Evolutionary conservation across 2,329 filamentous ascomycete genomes (phyloP).

Genomic region (Trichoderma polysporum): DNA sequence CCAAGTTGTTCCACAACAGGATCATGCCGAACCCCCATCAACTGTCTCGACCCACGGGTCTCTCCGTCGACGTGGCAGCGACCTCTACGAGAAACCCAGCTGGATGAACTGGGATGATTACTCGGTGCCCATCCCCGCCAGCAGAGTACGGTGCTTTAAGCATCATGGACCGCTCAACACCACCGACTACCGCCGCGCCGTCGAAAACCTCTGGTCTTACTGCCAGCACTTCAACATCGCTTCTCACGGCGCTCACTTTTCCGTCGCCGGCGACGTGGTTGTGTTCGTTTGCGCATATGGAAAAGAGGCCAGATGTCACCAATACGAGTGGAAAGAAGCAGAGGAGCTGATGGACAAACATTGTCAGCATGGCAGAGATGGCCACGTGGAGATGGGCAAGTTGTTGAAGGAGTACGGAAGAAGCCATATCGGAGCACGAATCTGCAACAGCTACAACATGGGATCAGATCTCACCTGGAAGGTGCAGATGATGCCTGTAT

Average conservation of each 20-base stretch:
- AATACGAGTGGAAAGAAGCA: not conserved
- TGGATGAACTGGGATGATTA: not conserved
- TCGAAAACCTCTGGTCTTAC: not conserved
- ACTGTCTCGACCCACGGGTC: not conserved
- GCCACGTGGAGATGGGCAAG: not conserved
- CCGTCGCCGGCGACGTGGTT: not conserved
- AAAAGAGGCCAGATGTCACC: not conserved
- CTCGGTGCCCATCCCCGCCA: not conserved
- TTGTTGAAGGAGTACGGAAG: constrained; percentile 1
- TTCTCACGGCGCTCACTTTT: not conserved
- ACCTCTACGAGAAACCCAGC: not conserved
- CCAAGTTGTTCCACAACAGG: not conserved
- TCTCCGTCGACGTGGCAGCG: not conserved
- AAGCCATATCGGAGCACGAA: not conserved
- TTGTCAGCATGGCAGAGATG: not conserved
- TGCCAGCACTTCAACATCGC: not conserved
- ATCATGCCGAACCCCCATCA: not conserved
- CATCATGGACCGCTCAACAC: not conserved
- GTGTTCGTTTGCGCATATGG: not conserved
- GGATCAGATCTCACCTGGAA: not conserved
- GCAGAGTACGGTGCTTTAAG: not conserved
- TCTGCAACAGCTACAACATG: not conserved
- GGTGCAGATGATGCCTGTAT: not conserved
- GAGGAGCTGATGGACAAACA: not conserved
- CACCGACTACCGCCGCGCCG: not conserved